Evolutionary conservation across 768 basidiomycete genomes (phyloP).

Genomic region (Pleurotus ostreatus): DNA sequence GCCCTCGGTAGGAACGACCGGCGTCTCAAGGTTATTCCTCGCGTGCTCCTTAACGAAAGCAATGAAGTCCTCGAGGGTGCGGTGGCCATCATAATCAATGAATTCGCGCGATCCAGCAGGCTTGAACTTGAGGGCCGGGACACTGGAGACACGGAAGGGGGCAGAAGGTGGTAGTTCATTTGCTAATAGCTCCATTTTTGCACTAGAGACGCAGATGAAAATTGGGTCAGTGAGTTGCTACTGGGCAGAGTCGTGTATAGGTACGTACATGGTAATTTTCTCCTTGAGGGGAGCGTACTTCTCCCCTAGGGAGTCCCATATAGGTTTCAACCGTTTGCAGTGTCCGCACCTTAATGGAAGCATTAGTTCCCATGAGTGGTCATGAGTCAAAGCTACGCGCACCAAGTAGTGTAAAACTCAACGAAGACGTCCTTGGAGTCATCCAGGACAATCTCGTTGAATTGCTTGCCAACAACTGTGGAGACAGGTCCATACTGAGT

Average conservation of each 20-base stretch:
- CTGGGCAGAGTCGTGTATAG: not conserved
- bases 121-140: conserved; percentile 98
- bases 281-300: conserved; percentile 76
- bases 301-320: conserved; percentile 87
- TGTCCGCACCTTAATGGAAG: conserved; percentile 69
- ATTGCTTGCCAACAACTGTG: conserved; percentile 82
- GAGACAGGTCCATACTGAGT: conserved; percentile 80
- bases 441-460: conserved; percentile 82
- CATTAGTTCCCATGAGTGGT: conserved; percentile 4
- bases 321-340: conserved; percentile 96
- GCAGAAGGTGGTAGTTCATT: conserved; percentile 91
- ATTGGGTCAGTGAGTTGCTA: not conserved
- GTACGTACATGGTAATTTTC: conserved; percentile 67
- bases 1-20: conserved; percentile 22
- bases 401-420: conserved; percentile 98
- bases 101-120: conserved; percentile 83
- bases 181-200: conserved; percentile 94
- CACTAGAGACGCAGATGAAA: conserved; percentile 37
- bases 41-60: conserved; percentile 80
- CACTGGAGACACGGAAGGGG: conserved; percentile 82
- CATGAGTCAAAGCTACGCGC: conserved; percentile 20
- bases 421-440: conserved; percentile 92
- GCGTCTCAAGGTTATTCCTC: conserved; percentile 62
- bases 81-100: conserved; percentile 91
- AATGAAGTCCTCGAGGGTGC: conserved; percentile 80